Conservation (phyloP, 2,329 filamentous ascomycete species). For the Tympanopsis confertula region DNA sequence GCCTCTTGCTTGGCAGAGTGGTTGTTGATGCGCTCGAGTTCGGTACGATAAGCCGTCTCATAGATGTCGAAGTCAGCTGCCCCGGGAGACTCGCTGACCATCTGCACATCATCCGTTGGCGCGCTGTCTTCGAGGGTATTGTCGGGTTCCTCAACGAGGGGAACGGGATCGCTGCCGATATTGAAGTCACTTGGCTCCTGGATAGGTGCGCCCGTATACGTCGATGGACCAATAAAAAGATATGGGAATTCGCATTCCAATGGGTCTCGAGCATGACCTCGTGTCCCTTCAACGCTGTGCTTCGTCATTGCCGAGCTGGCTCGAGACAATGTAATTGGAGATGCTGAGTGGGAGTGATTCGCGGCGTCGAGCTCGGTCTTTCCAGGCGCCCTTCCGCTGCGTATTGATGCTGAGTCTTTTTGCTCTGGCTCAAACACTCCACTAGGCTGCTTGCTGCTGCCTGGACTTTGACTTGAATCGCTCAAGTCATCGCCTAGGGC, state of each 20-base stretch:
- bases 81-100: neutral
- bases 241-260: neutral
- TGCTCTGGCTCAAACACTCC: neutral
- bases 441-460: neutral
- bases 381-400: neutral
- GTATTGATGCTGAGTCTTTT: neutral
- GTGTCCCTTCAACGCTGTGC: neutral
- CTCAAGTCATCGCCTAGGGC: neutral
- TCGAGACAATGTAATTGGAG: neutral
- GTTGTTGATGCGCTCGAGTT: neutral
- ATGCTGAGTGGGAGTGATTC: neutral
- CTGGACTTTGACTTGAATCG: neutral
- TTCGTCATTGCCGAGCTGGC: neutral
- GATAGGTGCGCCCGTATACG: neutral
- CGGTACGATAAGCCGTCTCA: neutral
- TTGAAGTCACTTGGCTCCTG: neutral
- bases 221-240: neutral
- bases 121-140: neutral
- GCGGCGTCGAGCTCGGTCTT: no score
- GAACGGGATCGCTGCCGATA: neutral
- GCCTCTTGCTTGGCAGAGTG: neutral
- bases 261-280: neutral
- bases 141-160: neutral
- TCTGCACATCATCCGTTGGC: neutral
- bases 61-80: conserved; percentile 1